A percentile compares a stretch with the other conserved stretches of the same genome.
Evolutionary conservation across 2,329 filamentous ascomycete species (phyloP).

Genomic region (Verticillium longisporum): DNA sequence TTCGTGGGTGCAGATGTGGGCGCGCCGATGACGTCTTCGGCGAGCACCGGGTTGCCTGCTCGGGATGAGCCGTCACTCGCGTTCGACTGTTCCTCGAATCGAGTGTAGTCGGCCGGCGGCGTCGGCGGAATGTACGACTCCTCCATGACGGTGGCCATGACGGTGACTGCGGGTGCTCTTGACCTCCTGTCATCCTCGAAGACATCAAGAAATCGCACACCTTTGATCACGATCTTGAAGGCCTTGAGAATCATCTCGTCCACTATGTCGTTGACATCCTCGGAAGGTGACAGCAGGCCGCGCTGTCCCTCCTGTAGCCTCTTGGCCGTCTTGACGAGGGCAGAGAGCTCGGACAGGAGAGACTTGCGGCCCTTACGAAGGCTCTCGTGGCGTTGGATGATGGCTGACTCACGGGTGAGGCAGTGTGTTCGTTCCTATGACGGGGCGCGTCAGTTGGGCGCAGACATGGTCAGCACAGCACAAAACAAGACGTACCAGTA

Average conservation of each 20-base stretch:
- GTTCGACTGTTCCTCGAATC: conserved; percentile 34
- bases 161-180: conserved; percentile 45
- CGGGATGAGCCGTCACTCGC: conserved; percentile 33
- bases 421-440: conserved; percentile 79
- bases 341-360: conserved; percentile 80
- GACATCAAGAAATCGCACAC: conserved; percentile 82
- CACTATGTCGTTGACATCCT: conserved; percentile 67
- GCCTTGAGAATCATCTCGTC: conserved; percentile 92
- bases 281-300: conserved; percentile 34
- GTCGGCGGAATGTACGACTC: conserved; percentile 55
- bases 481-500: conserved; percentile 62
- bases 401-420: conserved; percentile 70
- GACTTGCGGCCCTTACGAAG: conserved; percentile 80
- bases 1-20: conserved; percentile 28
- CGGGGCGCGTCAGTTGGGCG: not conserved
- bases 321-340: conserved; percentile 84
- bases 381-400: conserved; percentile 68
- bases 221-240: conserved; percentile 88
- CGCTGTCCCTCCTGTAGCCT: conserved; percentile 68
- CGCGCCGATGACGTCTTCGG: conserved; percentile 25
- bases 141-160: conserved; percentile 54
- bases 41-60: conserved; percentile 16
- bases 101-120: conserved; percentile 51
- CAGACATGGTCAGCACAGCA: not conserved
- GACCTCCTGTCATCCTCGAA: conserved; percentile 59